A percentile compares a stretch with the other conserved stretches of the same genome.
phyloP scores from a whole-genome alignment of 1,284 basidiomycete species.

The Naganishia albida region DNA sequence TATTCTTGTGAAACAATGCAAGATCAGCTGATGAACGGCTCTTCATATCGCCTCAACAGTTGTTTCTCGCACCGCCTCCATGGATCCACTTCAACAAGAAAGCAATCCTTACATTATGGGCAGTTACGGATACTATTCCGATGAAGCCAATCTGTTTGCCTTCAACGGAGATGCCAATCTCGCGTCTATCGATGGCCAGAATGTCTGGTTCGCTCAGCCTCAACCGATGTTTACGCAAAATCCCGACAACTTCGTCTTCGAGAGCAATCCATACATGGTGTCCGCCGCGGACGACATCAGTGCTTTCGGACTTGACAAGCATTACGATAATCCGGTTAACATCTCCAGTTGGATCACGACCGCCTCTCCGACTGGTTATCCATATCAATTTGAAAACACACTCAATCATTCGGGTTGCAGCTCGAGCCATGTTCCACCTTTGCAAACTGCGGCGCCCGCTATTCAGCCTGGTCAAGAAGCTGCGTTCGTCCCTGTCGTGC shows the following conservation, averaged over 20 bases:
- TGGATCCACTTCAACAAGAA: conserved; percentile 9
- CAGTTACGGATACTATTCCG: conserved; percentile 20
- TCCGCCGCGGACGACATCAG: neutral
- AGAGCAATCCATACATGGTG: conserved; percentile 9
- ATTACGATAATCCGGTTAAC: conserved; percentile 15
- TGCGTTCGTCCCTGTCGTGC: neutral
- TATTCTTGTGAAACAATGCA: neutral
- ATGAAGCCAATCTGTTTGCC: conserved; percentile 9
- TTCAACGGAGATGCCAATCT: conserved; percentile 4
- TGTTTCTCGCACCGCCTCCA: neutral
- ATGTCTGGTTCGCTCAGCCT: conserved; percentile 6
- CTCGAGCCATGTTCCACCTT: too few species aligned
- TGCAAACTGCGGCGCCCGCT: neutral
- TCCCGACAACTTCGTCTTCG: conserved; percentile 12
- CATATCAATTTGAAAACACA: neutral
- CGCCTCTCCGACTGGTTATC: conserved; percentile 7
- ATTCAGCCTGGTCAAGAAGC: neutral
- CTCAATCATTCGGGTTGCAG: too few species aligned
- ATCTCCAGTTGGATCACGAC: conserved; percentile 24
- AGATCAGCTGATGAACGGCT: neutral
- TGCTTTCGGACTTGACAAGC: conserved; percentile 1
- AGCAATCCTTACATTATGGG: conserved; percentile 19
- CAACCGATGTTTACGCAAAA: conserved; percentile 3
- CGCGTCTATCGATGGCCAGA: neutral
- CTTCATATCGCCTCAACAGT: too few species aligned